A percentile compares a stretch with the other conserved stretches of the same genome.
Conservation (phyloP, 768 basidiomycete genomes). For the Boletellus ananas region DNA sequence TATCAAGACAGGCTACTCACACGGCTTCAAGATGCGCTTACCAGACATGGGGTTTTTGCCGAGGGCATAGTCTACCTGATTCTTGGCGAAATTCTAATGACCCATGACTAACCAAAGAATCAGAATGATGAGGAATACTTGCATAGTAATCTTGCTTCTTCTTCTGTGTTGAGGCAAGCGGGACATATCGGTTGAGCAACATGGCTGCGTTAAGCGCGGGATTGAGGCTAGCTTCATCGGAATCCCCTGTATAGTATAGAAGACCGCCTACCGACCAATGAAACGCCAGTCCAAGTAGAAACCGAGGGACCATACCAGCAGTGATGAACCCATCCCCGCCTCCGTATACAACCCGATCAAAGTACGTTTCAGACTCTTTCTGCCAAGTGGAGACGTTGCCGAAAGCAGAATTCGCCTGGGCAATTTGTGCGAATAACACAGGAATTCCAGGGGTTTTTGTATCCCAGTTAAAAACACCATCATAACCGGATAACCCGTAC, state of each 20-base stretch:
- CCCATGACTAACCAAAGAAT: conserved; percentile 6
- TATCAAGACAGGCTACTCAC: neutral
- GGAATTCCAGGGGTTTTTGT: conserved; percentile 72
- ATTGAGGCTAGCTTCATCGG: conserved; percentile 74
- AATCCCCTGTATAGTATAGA: conserved; percentile 80
- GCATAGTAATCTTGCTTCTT: conserved; percentile 64
- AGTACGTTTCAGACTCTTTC: conserved; percentile 64
- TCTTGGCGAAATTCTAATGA: conserved; percentile 63
- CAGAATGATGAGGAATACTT: conserved; percentile 11
- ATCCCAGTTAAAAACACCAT: conserved; percentile 86
- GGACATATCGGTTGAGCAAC: conserved; percentile 74
- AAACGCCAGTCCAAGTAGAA: neutral
- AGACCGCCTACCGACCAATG: conserved; percentile 57
- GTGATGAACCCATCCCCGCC: conserved; percentile 56
- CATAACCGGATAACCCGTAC: conserved; percentile 49
- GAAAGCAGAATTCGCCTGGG: conserved; percentile 50
- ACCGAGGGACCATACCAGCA: conserved; percentile 41
- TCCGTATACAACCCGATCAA: conserved; percentile 66
- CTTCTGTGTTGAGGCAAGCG: conserved; percentile 57
- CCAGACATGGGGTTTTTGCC: conserved; percentile 90
- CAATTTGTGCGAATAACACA: conserved; percentile 73
- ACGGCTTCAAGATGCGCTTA: conserved; percentile 28
- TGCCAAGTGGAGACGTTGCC: conserved; percentile 68
- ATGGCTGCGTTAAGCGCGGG: conserved; percentile 86
- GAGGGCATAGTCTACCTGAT: conserved; percentile 76